Conservation (phyloP, 495 filamentous ascomycete genomes). For the Friedmanniomyces endolithicus region DNA sequence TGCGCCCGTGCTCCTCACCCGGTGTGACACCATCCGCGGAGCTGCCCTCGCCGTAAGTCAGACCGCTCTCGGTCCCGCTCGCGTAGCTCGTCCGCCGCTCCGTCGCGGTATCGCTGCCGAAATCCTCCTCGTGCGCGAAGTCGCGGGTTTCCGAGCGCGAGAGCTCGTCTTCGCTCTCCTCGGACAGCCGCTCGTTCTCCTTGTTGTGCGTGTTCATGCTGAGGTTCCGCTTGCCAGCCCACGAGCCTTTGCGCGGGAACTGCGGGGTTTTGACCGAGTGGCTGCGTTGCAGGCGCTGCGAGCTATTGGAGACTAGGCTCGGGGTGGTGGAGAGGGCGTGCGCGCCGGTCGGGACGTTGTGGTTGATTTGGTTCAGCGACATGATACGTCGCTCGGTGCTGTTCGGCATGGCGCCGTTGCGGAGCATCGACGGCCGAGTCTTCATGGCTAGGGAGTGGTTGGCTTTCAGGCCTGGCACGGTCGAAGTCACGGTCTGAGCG, state of each 20-base stretch:
- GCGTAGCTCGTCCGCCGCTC: slow-evolving; percentile 32
- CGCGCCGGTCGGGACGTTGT: slow-evolving; percentile 55
- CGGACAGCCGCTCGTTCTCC: slow-evolving; percentile 45
- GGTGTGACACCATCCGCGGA: slow-evolving; percentile 27
- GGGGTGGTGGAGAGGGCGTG: slow-evolving; percentile 28
- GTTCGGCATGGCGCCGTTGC: slow-evolving; percentile 27
- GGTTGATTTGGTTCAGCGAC: slow-evolving; percentile 74
- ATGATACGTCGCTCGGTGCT: slow-evolving; percentile 61
- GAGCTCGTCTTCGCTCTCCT: slow-evolving; percentile 27
- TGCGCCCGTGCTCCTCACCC: slow-evolving; percentile 34
- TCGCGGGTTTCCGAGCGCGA: slow-evolving; percentile 19
- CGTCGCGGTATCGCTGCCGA: slow-evolving; percentile 38
- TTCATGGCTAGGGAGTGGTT: slow-evolving; percentile 35
- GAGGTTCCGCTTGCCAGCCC: slow-evolving; percentile 42
- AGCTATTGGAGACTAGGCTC: slow-evolving; percentile 28
- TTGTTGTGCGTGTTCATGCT: slow-evolving; percentile 39
- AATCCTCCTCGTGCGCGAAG: slow-evolving; percentile 21
- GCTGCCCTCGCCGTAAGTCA: slow-evolving; percentile 23
- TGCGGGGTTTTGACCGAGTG: slow-evolving; percentile 55
- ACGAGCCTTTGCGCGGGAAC: slow-evolving; percentile 55
- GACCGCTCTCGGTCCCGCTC: slow-evolving; percentile 12
- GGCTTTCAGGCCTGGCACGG: slow-evolving; percentile 25
- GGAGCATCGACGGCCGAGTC: slow-evolving; percentile 30
- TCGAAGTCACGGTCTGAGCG: slow-evolving; percentile 26
- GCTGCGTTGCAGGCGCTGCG: slow-evolving; percentile 46